phyloP scores from a whole-genome alignment of 148 eudicot genomes.

The Selenicereus undatus region DNA sequence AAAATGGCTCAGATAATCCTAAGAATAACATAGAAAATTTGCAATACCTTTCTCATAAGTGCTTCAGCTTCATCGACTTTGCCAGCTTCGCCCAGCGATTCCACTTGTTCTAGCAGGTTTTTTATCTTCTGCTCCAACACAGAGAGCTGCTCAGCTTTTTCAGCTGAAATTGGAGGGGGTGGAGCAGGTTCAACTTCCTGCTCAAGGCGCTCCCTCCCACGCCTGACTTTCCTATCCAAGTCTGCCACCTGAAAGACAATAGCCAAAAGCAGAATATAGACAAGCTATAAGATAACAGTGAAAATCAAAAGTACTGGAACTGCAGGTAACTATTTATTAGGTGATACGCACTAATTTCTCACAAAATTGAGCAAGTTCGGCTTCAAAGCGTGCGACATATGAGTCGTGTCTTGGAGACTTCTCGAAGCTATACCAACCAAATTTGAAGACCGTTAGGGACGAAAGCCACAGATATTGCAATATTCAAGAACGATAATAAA shows the following conservation, averaged over 20 bases:
- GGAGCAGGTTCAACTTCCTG: conserved; percentile 88
- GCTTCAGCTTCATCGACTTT: conserved; percentile 99
- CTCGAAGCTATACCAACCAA: conserved; percentile 64
- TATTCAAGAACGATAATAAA: not conserved
- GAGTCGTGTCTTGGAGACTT: conserved; percentile 84
- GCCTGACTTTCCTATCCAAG: conserved; percentile 84
- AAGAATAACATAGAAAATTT: not conserved
- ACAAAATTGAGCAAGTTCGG: conserved; percentile 86
- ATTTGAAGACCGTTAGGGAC: conserved; percentile 14
- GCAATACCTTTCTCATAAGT: conserved; percentile 87
- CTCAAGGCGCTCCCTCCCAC: conserved; percentile 90
- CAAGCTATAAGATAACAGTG: not conserved
- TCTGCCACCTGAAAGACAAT: conserved; percentile 59
- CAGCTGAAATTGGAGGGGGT: conserved; percentile 82
- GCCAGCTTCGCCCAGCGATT: conserved; percentile 92
- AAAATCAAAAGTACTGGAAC: not conserved
- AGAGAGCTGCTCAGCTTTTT: conserved; percentile 89
- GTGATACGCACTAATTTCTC: conserved; percentile 72
- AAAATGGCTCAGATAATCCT: not conserved
- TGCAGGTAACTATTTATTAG: not conserved
- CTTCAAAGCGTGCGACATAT: conserved; percentile 83
- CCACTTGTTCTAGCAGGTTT: conserved; percentile 85
- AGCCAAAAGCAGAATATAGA: conserved; percentile 10
- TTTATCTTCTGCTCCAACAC: conserved; percentile 89
- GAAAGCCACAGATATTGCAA: not conserved